phyloP scores from a whole-genome alignment of 257 asterid species.

The Solanum virginianum region DNA sequence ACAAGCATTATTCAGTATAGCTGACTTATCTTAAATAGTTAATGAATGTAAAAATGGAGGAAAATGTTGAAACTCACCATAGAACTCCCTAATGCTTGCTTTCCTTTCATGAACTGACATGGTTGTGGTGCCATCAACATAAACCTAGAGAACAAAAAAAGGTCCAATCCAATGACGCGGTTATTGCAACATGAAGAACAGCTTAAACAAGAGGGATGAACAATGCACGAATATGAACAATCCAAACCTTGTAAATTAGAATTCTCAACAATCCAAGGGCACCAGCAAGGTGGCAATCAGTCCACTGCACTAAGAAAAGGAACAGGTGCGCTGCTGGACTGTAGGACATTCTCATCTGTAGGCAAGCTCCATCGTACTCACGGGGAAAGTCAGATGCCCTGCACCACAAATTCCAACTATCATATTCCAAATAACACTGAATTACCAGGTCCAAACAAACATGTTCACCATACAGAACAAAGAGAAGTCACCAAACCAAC shows the following conservation, averaged over 20 bases:
- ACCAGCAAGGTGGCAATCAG: conserved; percentile 89
- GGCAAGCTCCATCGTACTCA: conserved; percentile 88
- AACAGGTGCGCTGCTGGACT: conserved; percentile 91
- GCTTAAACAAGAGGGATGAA: background rate
- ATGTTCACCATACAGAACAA: background rate
- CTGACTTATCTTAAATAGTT: background rate
- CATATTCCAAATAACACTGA: background rate
- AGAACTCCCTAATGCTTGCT: conserved; percentile 88
- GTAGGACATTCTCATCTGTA: conserved; percentile 93
- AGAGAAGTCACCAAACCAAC: background rate
- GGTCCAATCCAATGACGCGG: background rate
- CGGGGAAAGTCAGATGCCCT: conserved; percentile 86
- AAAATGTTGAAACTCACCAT: conserved; percentile 36
- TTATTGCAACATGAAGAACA: background rate
- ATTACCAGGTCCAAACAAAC: background rate
- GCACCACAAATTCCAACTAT: conserved; percentile 3
- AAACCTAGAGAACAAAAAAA: conserved; percentile 44
- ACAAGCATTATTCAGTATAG: background rate
- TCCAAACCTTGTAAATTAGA: conserved; percentile 69
- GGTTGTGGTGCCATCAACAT: conserved; percentile 91
- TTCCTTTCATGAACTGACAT: conserved; percentile 92
- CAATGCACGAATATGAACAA: background rate
- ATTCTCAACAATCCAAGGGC: conserved; percentile 88
- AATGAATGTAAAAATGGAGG: background rate
- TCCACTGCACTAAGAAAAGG: conserved; percentile 91